phyloP scores from a whole-genome alignment of 495 filamentous ascomycete species.

The Aspergillus taichungensis region DNA sequence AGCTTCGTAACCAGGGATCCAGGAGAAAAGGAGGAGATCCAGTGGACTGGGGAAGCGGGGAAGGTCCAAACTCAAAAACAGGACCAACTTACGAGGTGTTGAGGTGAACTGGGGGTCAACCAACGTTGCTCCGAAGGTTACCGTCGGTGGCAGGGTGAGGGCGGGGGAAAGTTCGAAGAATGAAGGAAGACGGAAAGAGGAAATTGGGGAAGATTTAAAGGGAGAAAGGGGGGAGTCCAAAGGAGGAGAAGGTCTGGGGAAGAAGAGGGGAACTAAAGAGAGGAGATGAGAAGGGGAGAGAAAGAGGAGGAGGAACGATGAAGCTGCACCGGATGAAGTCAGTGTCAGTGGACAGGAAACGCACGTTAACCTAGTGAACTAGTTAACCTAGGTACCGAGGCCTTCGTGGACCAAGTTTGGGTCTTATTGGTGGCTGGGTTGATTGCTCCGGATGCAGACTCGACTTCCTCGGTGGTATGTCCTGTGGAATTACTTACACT shows the following conservation, averaged over 20 bases:
- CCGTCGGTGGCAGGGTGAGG: neutral
- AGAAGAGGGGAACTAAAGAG: conserved; percentile 4
- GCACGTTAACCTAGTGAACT: too few species aligned
- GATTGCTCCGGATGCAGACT: too few species aligned
- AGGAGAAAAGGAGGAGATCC: neutral
- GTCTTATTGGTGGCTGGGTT: too few species aligned
- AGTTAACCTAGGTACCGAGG: too few species aligned
- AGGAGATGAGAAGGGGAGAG: conserved; percentile 4
- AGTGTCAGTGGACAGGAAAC: neutral
- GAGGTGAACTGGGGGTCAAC: neutral
- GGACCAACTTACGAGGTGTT: neutral
- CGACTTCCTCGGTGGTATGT: too few species aligned
- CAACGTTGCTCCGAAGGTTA: neutral
- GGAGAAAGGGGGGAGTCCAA: conserved; percentile 39
- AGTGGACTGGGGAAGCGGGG: conserved; percentile 21
- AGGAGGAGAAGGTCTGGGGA: conserved; percentile 4
- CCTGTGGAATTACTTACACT: too few species aligned
- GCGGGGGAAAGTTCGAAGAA: neutral
- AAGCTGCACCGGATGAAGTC: conserved; percentile 13
- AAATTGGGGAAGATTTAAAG: conserved; percentile 18
- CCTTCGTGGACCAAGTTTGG: too few species aligned
- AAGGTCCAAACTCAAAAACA: conserved; percentile 31
- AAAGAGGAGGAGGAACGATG: conserved; percentile 1
- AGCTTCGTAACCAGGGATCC: neutral
- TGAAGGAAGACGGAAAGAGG: neutral